phyloP scores from a whole-genome alignment of 495 filamentous ascomycete species.

The Podospora didyma region DNA sequence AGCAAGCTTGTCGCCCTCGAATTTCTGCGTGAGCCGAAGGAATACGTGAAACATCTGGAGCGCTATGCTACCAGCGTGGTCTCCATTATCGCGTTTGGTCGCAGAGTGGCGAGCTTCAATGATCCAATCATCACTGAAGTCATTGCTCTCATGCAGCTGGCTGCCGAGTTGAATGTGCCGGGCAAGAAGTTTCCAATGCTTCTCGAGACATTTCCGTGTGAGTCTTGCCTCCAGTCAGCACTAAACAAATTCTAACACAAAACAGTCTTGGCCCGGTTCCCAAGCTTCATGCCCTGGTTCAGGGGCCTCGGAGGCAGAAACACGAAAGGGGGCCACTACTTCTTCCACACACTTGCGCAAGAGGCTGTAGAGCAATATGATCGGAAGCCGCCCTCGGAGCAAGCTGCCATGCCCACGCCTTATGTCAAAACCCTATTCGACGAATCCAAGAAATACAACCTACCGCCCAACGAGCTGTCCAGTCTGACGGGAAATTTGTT shows the following conservation, averaged over 20 bases:
- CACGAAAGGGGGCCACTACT: slow-evolving; percentile 42
- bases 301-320: slow-evolving; percentile 48
- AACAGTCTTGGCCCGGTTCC: slow-evolving; percentile 49
- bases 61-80: slow-evolving; percentile 62
- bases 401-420: slow-evolving; percentile 42
- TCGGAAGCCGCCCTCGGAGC: slow-evolving; percentile 35
- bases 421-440: slow-evolving; percentile 52
- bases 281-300: slow-evolving; percentile 57
- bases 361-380: slow-evolving; percentile 46
- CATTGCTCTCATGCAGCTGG: slow-evolving; percentile 60
- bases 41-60: slow-evolving; percentile 61
- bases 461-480: slow-evolving; percentile 54
- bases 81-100: slow-evolving; percentile 59
- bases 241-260: slow-evolving; percentile 22
- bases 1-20: slow-evolving; percentile 50
- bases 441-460: slow-evolving; percentile 43
- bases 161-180: slow-evolving; percentile 62
- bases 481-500: slow-evolving; percentile 59
- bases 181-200: slow-evolving; percentile 60
- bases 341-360: slow-evolving; percentile 54
- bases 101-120: slow-evolving; percentile 53
- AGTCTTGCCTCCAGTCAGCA: slow-evolving; percentile 8
- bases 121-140: slow-evolving; percentile 59
- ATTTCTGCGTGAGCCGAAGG: slow-evolving; percentile 40
- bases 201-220: slow-evolving; percentile 54